A percentile compares a stretch with the other conserved stretches of the same genome.
Evolutionary conservation across 345 rosid genomes (phyloP).

Genomic region (Moricandia moricandioides): DNA sequence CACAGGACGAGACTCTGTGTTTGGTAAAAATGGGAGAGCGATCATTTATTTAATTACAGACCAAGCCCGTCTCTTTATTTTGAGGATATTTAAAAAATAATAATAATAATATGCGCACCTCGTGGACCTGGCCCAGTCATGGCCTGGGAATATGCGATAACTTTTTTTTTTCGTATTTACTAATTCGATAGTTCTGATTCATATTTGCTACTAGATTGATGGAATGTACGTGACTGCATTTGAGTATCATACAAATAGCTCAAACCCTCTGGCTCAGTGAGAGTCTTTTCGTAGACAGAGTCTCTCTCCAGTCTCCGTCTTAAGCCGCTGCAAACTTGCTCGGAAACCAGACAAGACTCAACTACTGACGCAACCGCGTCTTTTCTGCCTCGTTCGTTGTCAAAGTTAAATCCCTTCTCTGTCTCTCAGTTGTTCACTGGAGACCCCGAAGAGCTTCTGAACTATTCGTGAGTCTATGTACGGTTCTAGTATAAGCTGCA

Average conservation of each 20-base stretch:
- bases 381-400: neutral
- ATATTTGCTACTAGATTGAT: neutral
- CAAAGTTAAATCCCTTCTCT: neutral
- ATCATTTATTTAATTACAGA: constrained; percentile 11
- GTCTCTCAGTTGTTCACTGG: neutral
- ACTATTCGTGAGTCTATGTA: neutral
- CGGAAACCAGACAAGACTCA: neutral
- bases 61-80: neutral
- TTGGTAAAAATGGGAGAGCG: neutral
- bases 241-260: neutral
- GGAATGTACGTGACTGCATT: neutral
- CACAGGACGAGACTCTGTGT: neutral
- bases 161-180: neutral
- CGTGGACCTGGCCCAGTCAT: constrained; percentile 28
- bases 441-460: neutral
- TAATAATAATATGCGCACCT: neutral
- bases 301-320: constrained; percentile 9
- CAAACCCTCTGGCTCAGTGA: constrained; percentile 24
- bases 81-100: too few relatives aligned
- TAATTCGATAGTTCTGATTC: neutral
- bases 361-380: neutral
- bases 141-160: constrained; percentile 27
- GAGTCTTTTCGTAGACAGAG: too few relatives aligned
- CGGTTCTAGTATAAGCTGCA: neutral
- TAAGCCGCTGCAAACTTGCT: neutral